These are phyloP conservation scores for Botrytis hyacinthi DNA, from an alignment of 2,329 filamentous ascomycete genomes.

Conservation along the genomic window DNA sequence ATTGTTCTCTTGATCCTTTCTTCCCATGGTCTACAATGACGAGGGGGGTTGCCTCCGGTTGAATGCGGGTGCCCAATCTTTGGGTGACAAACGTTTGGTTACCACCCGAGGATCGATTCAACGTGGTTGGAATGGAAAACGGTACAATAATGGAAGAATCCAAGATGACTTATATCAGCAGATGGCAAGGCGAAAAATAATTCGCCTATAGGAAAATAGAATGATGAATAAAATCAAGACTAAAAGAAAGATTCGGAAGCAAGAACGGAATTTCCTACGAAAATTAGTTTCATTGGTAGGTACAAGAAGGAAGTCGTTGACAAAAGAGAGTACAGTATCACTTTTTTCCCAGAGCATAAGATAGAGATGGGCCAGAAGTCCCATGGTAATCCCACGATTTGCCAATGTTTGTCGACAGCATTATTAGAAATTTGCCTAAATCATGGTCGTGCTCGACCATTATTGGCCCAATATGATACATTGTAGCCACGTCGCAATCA, in stretches of 20 bases:
- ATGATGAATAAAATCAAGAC: conserved; percentile 5
- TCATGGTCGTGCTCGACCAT: conserved; percentile 34
- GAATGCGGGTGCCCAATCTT: conserved; percentile 35
- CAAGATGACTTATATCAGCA: conserved; percentile 15
- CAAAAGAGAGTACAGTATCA: background rate
- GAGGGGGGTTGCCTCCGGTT: conserved; percentile 29
- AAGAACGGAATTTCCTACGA: conserved; percentile 1
- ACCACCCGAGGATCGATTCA: conserved; percentile 12
- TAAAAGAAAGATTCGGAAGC: conserved; percentile 7
- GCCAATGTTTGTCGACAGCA: conserved; percentile 19
- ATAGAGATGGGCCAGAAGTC: conserved; percentile 6
- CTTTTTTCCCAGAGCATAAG: background rate
- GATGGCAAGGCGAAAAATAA: conserved; percentile 1
- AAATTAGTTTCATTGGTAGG: conserved; percentile 13
- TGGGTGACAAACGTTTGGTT: conserved; percentile 14
- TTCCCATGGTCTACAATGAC: conserved; percentile 20
- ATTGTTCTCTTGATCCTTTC: conserved; percentile 25
- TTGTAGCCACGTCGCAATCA: conserved; percentile 37
- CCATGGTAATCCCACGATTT: conserved; percentile 5
- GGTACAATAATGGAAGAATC: conserved; percentile 4
- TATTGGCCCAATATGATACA: conserved; percentile 33
- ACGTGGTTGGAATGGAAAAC: conserved; percentile 3
- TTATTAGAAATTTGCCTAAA: conserved; percentile 29
- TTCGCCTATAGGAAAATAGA: conserved; percentile 15
- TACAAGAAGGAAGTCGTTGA: conserved; percentile 6